These are phyloP conservation scores for Leishmania amazonensis DNA, from an alignment of 208 protist genomes.

Conservation along the genomic window DNA sequence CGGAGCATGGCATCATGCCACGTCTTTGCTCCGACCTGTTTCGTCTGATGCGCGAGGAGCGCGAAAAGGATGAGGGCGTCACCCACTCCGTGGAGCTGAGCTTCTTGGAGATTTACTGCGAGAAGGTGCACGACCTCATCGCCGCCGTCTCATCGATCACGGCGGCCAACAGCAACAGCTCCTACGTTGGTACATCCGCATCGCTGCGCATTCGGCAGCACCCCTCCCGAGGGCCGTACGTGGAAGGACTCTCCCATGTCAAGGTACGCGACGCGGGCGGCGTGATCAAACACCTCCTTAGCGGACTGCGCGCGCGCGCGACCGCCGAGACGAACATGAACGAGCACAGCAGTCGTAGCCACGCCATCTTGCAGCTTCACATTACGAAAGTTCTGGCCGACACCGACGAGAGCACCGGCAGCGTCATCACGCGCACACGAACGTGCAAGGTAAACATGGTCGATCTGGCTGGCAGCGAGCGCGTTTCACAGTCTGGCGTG, in stretches of 20 bases:
- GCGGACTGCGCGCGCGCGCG: constrained; percentile 65
- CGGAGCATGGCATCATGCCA: constrained; percentile 82
- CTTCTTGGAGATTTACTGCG: constrained; percentile 92
- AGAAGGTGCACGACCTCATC: constrained; percentile 83
- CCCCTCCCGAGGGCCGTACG: constrained; percentile 74
- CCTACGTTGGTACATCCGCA: constrained; percentile 1
- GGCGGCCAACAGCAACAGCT: neutral
- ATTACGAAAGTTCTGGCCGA: constrained; percentile 68
- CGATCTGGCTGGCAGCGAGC: constrained; percentile 97
- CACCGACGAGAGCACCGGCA: constrained; percentile 32
- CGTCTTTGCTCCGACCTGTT: constrained; percentile 78
- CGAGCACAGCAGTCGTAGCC: constrained; percentile 94
- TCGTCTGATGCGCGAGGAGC: constrained; percentile 61
- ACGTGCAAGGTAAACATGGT: constrained; percentile 94
- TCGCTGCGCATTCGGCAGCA: constrained; percentile 76
- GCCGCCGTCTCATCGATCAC: neutral
- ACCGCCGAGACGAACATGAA: constrained; percentile 96
- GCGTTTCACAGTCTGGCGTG: constrained; percentile 88
- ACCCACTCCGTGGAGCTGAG: constrained; percentile 71
- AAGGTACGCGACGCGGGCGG: constrained; percentile 57
- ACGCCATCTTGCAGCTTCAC: constrained; percentile 96
- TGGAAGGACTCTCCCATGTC: constrained; percentile 69
- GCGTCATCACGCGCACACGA: constrained; percentile 66
- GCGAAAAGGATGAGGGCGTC: constrained; percentile 59
- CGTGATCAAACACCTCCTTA: constrained; percentile 57